Evolutionary conservation across 768 basidiomycete genomes (phyloP).

Genomic region (Psilocybe sp.): DNA sequence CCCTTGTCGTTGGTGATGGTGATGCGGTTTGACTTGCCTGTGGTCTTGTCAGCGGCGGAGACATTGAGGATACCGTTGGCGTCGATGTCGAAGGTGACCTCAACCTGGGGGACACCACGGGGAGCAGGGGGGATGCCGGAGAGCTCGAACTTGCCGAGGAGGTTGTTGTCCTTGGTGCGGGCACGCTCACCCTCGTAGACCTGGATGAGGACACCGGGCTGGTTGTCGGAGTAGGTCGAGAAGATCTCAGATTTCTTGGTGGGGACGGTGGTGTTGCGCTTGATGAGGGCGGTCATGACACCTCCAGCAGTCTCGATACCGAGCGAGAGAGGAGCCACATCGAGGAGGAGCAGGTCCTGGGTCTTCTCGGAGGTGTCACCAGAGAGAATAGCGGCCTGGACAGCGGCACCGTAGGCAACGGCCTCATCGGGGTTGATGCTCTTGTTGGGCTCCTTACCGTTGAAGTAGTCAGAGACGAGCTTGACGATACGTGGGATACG

Average conservation of each 20-base stretch:
- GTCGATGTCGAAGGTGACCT: constrained; percentile 98
- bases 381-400: constrained; percentile 96
- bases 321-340: constrained; percentile 85
- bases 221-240: constrained; percentile 98
- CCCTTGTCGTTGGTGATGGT: constrained; percentile 98
- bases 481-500: constrained; percentile 98
- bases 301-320: constrained; percentile 99
- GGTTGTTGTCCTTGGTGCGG: constrained; percentile 97
- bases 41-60: constrained; percentile 93
- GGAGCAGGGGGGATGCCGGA: constrained; percentile 95
- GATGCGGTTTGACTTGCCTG: constrained; percentile 92
- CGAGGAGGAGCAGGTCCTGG: constrained; percentile 92
- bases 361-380: constrained; percentile 99
- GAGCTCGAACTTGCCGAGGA: constrained; percentile 97
- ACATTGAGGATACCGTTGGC: constrained; percentile 97
- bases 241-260: constrained; percentile 99
- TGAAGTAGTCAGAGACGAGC: constrained; percentile 98
- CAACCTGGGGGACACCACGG: constrained; percentile 95
- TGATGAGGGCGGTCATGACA: constrained; percentile 98
- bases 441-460: constrained; percentile 98
- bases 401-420: constrained; percentile 97
- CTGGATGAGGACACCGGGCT: constrained; percentile 97
- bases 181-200: constrained; percentile 99
- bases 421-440: constrained; percentile 99
- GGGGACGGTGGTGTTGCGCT: constrained; percentile 97